These are phyloP conservation scores for Russula brevipes DNA, from an alignment of 768 basidiomycete species.

Conservation along the genomic window DNA sequence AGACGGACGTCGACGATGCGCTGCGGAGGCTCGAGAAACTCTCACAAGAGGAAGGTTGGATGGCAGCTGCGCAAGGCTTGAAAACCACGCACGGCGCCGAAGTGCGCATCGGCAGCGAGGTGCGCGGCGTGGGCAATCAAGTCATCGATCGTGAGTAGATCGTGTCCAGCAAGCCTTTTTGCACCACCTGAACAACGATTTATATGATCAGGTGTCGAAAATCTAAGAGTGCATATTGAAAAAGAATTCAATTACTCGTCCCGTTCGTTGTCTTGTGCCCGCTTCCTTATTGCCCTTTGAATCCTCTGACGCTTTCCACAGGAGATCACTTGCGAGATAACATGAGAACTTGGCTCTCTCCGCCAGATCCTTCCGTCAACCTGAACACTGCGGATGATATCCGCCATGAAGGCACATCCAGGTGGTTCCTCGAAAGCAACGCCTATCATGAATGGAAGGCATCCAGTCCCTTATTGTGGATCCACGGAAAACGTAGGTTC, in stretches of 20 bases:
- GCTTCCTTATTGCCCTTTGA: background rate
- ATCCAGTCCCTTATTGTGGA: background rate
- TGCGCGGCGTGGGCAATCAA: background rate
- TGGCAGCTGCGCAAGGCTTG: background rate
- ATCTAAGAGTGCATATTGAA: background rate
- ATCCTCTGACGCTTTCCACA: background rate
- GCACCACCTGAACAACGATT: background rate
- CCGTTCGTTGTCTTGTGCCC: background rate
- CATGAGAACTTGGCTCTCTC: background rate
- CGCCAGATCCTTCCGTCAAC: slow-evolving; percentile 2
- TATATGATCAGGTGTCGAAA: background rate
- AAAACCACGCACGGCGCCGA: background rate
- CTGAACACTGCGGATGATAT: background rate
- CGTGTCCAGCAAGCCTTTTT: no score
- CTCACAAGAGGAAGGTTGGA: background rate
- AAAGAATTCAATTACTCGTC: background rate
- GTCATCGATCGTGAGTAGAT: background rate
- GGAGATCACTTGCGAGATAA: background rate
- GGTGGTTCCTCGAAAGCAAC: background rate
- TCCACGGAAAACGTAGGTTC: background rate
- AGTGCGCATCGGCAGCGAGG: background rate
- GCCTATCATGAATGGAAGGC: background rate
- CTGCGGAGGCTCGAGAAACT: background rate
- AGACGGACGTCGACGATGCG: background rate
- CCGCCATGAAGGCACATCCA: background rate